Base-by-base conservation (phyloP, 2,329 filamentous ascomycete species). In the Lasiodiplodia hormozganensis region DNA sequence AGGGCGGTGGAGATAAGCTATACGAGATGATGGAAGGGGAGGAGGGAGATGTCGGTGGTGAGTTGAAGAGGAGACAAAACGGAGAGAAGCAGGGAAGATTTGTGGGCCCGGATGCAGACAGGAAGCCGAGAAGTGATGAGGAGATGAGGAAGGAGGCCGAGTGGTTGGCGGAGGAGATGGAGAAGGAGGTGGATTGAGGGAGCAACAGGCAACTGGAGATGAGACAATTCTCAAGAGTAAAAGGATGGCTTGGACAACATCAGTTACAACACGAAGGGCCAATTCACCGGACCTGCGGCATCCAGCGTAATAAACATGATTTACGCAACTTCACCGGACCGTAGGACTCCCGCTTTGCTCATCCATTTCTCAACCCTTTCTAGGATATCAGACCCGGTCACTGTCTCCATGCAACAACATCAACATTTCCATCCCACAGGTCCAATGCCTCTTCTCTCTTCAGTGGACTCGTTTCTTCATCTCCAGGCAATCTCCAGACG, bases 1-100 rank as follows among this genome's bases (percentile, higher is more conserved):
- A 82, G 71, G 84, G 87, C 12, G 85, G 87, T 60, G 87, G 84
- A 10, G 94, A 97, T 80, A 88, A 87, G 70, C 87, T 99, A 64
- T 98, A 99, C 81, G 88, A 89, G 71, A 86, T 89, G 81, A 87
- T 99, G 84, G 93, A 97, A 75, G 87, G 87, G 34, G 92, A 97
- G 80, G 91, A 93, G 71, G 95, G 94, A 0, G 92, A 98, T 81
- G 83, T 98, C 16, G 92, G 90, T 6, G 87, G 86, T 47, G 89
- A 89, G 66, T 83, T 94, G 73, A 88, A 85, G 83, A 88, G 92
- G 71, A 77, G 79, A 68, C 74, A 47, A 47, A 18, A 77, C 43
- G 56, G 12, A 34, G 31, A 40, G 86, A 87, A 21, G 74, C 80
- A 77, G 81, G 87, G 11, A 81, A 89, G 65, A 81, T 92, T 96